Base-by-base conservation (phyloP, 768 basidiomycete species). In the Hericium coralloides region DNA sequence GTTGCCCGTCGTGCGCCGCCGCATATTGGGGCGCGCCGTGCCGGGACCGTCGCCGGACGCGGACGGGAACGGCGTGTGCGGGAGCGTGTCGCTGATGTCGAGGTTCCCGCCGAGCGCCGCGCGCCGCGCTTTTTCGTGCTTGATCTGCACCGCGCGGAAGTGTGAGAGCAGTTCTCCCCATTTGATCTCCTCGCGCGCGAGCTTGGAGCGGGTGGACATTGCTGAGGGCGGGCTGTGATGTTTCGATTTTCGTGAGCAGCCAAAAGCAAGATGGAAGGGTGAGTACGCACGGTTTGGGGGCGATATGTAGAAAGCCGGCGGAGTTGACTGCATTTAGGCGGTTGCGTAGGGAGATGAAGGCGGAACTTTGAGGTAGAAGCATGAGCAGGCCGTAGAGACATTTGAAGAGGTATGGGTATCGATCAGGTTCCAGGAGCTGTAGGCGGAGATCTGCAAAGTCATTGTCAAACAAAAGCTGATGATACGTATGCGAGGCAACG, bases 311-410 rank as follows among this genome's bases (percentile, higher is more conserved):
- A 72, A 93, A 98, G 6, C 95, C 95, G 8, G 94, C 84, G 3
- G 95, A 92, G 70, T 94, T 95, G 50, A 98, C 94, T 1, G 95
- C 93, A 61, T 89, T 95, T 47, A 99, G 75, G 22, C 97, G 85
- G 71, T 97, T 98, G 39, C 95, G 81, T 22, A 99, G 77, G 0
- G 95, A 95, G 9, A 93, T 84, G 65, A 99, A 99, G 2, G 97
- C 97, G 22, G 89, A 88, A 67, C 94, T 97, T 74, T 99, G 97
- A 0, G 97, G 97, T 9, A 99, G 74, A 55, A 98, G 76, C 97
- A 99, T 99, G 58, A 99, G 76, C 8, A 99, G 76, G 2, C 97
- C 97, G 67, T 99, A 99, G 3, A 99, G 78, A 65, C 95, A 98
- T 67, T 99, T 99, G 81, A 94, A 95, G 25, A 99, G 77, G 72